Conservation (phyloP, 2,329 filamentous ascomycete genomes). For the Huntiella abstrusa region DNA sequence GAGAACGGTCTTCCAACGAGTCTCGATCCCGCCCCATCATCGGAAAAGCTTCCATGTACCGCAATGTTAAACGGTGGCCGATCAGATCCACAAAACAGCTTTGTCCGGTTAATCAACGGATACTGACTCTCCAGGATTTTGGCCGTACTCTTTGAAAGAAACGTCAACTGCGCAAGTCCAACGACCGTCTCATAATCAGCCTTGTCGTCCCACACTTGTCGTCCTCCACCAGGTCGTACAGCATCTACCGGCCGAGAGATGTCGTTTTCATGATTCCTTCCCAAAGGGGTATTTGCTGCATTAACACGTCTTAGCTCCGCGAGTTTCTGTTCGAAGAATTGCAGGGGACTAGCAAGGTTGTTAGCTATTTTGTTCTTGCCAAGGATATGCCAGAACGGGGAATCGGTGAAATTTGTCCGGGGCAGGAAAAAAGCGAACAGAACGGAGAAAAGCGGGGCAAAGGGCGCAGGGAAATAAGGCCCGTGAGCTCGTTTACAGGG, state of each 20-base stretch:
- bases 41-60: conserved; percentile 12
- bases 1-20: conserved; percentile 9
- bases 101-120: conserved; percentile 11
- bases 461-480: too few species aligned
- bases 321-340: conserved; percentile 1
- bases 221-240: not conserved
- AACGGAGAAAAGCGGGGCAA: too few species aligned
- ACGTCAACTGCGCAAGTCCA: not conserved
- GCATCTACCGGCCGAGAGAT: not conserved
- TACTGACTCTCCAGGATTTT: not conserved
- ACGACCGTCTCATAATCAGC: not conserved
- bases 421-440: too few species aligned
- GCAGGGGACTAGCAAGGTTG: not conserved
- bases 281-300: not conserved
- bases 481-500: too few species aligned
- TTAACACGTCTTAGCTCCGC: not conserved
- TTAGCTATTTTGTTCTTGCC: too few species aligned
- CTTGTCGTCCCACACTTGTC: too few species aligned
- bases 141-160: not conserved
- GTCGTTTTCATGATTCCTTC: too few species aligned
- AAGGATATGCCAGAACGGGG: too few species aligned
- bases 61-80: conserved; percentile 14
- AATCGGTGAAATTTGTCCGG: too few species aligned
- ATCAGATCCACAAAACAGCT: conserved; percentile 14
- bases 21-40: conserved; percentile 4